Conservation (phyloP, 2,329 filamentous ascomycete genomes). For the Drechslera avenae region DNA sequence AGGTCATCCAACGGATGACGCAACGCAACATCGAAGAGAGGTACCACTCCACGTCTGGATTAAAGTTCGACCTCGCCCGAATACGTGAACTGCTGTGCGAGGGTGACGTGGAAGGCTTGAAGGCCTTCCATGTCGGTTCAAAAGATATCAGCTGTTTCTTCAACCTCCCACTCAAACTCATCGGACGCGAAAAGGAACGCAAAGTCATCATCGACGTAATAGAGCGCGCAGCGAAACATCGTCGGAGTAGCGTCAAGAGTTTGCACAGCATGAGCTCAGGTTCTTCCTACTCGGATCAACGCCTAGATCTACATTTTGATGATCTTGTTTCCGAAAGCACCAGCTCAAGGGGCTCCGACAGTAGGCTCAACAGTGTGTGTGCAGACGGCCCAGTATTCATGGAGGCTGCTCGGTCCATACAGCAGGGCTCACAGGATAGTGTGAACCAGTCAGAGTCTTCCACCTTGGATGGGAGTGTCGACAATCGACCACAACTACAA, state of each 20-base stretch:
- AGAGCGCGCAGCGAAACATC: slow-evolving; percentile 73
- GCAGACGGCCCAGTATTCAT: slow-evolving; percentile 30
- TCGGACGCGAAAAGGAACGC: slow-evolving; percentile 77
- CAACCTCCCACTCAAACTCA: slow-evolving; percentile 78
- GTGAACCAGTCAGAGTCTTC: slow-evolving; percentile 32
- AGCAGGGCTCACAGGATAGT: slow-evolving; percentile 41
- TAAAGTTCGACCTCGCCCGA: slow-evolving; percentile 78
- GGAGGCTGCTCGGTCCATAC: slow-evolving; percentile 31
- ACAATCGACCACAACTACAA: slow-evolving; percentile 28
- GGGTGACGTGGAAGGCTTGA: slow-evolving; percentile 73
- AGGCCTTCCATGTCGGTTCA: slow-evolving; percentile 76
- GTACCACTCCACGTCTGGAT: slow-evolving; percentile 85
- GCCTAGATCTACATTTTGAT: slow-evolving; percentile 55
- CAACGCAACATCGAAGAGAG: slow-evolving; percentile 85
- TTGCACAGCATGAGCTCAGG: slow-evolving; percentile 58
- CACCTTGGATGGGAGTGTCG: slow-evolving; percentile 28
- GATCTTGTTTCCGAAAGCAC: slow-evolving; percentile 57
- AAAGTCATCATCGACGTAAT: slow-evolving; percentile 71
- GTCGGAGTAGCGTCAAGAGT: slow-evolving; percentile 52
- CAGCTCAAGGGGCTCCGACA: slow-evolving; percentile 61
- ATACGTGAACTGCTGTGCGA: slow-evolving; percentile 76
- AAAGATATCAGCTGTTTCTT: slow-evolving; percentile 93
- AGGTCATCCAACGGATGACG: slow-evolving; percentile 89
- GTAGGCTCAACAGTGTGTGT: slow-evolving; percentile 45
- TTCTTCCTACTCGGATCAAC: slow-evolving; percentile 59